Evolutionary conservation across 129 eudicot species (phyloP), one percentile per base, ranked within the genome.

Genomic region (Kitagawia praeruptora): DNA sequence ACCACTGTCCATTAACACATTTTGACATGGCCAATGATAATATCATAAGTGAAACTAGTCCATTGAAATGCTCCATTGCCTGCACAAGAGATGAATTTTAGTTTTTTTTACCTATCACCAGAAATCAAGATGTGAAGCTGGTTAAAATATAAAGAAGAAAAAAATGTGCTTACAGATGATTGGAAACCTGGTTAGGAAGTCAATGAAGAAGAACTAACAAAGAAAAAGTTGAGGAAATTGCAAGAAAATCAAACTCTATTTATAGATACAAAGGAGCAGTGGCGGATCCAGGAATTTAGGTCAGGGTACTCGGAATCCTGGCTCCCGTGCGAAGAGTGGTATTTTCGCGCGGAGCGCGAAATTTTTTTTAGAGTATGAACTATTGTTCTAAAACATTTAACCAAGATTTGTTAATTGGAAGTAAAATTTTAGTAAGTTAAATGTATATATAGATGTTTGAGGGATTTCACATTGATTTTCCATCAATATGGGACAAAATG

Each of bases 1-100:
- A 53, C 87, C 87, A 84, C 16, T 53, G 75, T 18, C 74, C 86
- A 45, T 66, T 23, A 53, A 81, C 83, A 66, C 75, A 28, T 49
- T 53, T 70, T 28, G 70, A 38, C 74, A 53, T n/a, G 69, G 78
- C 53, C 2, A 83, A 28, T 11, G 79, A 28, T 5, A 80, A 18
- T 46, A 83, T 13, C 14, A 75, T 8, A 4, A 79, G 10, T 51
- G 34, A 79, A 69, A 83, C 3, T 6, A 46, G 70, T 53, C 80
- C 79, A 38, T 45, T 44, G n/a, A 48, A 31, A 61, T 61, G 69
- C 54, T 76, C 84, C 79, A 83, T 79, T 75, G 42, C 82, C 78
- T 72, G 78, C 45, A 79, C 49, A 48, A 67, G 19, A 53, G 49
- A 74, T 11, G 48, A 11, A 42, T 0, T 42, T 73, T 11, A 46